A percentile compares a stretch with the other conserved stretches of the same genome.
phyloP scores from a whole-genome alignment of 139 green algal genomes.

The Chlorella vulgaris region DNA sequence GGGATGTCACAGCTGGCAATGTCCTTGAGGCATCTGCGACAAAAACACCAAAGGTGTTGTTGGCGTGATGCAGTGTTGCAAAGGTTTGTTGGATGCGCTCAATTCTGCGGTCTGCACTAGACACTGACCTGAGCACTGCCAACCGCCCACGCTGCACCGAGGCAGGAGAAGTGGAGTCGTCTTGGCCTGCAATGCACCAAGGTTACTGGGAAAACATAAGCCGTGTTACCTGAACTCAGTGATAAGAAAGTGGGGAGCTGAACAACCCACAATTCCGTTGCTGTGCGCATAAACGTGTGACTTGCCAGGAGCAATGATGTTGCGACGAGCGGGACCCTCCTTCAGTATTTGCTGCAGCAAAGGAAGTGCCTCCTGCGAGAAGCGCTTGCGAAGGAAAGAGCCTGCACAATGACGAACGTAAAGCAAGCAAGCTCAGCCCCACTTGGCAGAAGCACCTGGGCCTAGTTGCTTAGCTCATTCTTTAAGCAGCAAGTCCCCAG shows the following conservation, averaged over 20 bases:
- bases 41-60: neutral
- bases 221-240: no score
- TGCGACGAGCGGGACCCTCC: slow-evolving; percentile 31
- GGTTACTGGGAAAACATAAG: neutral
- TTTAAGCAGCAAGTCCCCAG: no score
- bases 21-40: slow-evolving; percentile 13
- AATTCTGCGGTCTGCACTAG: neutral
- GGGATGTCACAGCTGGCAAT: neutral
- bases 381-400: slow-evolving; percentile 63
- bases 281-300: no score
- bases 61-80: neutral
- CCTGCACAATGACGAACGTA: slow-evolving; percentile 14
- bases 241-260: no score
- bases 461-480: no score
- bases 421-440: neutral
- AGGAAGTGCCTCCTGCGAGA: slow-evolving; percentile 67
- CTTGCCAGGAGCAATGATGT: slow-evolving; percentile 33
- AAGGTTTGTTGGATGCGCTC: neutral
- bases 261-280: no score
- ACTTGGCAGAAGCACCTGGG: no score
- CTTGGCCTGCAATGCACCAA: slow-evolving; percentile 15
- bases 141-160: slow-evolving; percentile 48
- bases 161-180: slow-evolving; percentile 42
- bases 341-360: slow-evolving; percentile 59
- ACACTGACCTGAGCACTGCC: slow-evolving; percentile 57